Base-by-base conservation (phyloP, 163 green algal species). In the Scenedesmus sp. region DNA sequence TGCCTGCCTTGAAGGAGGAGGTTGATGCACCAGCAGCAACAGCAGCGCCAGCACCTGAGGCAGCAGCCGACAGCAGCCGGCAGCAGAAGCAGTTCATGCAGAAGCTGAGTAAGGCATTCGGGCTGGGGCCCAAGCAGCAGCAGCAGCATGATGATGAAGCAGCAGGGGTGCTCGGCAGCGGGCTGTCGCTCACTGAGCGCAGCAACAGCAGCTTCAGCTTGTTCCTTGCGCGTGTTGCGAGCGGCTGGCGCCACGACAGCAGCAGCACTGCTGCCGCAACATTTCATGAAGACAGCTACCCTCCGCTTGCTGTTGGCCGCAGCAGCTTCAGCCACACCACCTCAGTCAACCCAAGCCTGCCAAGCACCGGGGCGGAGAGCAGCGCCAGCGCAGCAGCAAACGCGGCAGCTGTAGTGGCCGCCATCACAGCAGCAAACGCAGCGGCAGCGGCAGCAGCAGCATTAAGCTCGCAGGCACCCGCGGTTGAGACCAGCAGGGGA, bases 201-300 rank as follows among this genome's bases (percentile, higher is more conserved):
- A 91, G 87, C 73, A 91, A 91, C 87, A 91, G 87, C 87, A 91
- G 87, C 73, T 91, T 91, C 87, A 91, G 87, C 56, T 6, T 91
- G 67, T 86, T 91, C 52, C 87, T 91, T 23, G 87, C 46, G 12
- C 66, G 67, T 7, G 87, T 91, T 8, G 87, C 87, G 1, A 85
- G 54, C 87, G 55, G 55, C 0, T 91, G 87, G 87, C 12, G 87
- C 20, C 70, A 70, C 7, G 67, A 86, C 20, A 91, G 73, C 87
- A 85, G 54, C 87, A 85, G 18, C 73, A 60, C 67, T 52, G 67
- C 57, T n/a, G 46, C 46, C 26, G 77, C 77, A 9, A 85, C 77
- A 8, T 85, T 85, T 10, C 77, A 85, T 9, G 77, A 85, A 10
- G 77, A 85, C 26, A 85, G 77, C 26, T 85, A 85, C 77, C 77